Evolutionary conservation across 2,329 filamentous ascomycete genomes (phyloP).

Genomic region (Colletotrichum sp.): DNA sequence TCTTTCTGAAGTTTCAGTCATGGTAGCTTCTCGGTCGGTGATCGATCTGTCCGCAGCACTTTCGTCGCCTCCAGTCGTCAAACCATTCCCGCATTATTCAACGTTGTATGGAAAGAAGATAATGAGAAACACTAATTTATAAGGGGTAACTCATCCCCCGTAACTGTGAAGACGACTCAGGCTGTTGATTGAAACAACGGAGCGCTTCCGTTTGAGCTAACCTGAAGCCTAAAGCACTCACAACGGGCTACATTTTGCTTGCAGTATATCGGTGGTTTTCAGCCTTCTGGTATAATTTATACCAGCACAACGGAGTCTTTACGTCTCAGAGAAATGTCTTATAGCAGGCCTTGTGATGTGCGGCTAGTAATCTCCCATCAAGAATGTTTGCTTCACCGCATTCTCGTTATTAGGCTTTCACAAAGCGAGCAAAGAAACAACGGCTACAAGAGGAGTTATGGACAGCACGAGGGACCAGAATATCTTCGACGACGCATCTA

Average conservation of each 20-base stretch:
- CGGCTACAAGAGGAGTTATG: background rate
- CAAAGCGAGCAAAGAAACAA: background rate
- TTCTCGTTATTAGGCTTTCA: too few species aligned
- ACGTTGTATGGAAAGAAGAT: background rate
- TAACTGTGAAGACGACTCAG: background rate
- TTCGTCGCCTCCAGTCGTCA: background rate
- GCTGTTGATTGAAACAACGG: accelerated
- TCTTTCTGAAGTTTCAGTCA: background rate
- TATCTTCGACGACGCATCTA: accelerated
- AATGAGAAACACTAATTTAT: accelerated
- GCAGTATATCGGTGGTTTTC: accelerated
- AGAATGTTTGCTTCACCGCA: too few species aligned
- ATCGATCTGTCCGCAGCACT: background rate
- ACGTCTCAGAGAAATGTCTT: background rate
- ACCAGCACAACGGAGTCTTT: accelerated
- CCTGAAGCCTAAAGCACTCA: too few species aligned
- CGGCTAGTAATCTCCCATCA: accelerated
- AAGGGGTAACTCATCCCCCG: accelerated
- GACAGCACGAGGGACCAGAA: background rate
- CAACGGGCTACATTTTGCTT: background rate
- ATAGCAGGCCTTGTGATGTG: accelerated
- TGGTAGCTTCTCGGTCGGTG: accelerated
- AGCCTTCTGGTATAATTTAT: background rate
- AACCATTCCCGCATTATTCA: background rate
- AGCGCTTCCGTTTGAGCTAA: background rate